Percentiles rank a stretch among this genome's conserved stretches.
Conservation (phyloP, 306 rosid genomes). For the Begonia loranthoides region DNA sequence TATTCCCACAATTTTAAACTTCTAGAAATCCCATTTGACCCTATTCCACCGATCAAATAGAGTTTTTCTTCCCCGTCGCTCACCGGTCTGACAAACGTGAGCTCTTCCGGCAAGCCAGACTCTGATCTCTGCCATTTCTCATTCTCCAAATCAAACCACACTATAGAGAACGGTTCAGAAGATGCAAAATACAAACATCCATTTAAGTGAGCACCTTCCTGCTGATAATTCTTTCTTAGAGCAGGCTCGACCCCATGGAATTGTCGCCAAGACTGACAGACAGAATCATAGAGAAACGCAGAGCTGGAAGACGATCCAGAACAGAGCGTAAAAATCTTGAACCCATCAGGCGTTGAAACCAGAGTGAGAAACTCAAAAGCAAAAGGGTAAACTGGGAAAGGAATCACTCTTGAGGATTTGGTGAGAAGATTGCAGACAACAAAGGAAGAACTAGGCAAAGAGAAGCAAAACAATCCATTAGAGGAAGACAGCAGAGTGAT, state of each 20-base stretch:
- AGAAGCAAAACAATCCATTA: constrained; percentile 63
- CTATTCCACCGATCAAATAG: constrained; percentile 69
- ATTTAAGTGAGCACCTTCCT: constrained; percentile 32
- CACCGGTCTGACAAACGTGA: constrained; percentile 55
- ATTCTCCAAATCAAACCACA: constrained; percentile 43
- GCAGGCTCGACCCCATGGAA: constrained; percentile 28
- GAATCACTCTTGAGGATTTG: constrained; percentile 35
- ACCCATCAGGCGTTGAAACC: constrained; percentile 44
- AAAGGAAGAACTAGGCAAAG: constrained; percentile 29
- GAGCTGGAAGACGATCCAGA: constrained; percentile 24
- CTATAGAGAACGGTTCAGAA: constrained; percentile 53
- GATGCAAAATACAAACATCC: constrained; percentile 52
- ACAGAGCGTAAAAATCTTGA: constrained; percentile 31
- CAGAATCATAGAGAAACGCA: constrained; percentile 40
- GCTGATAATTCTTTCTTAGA: constrained; percentile 31
- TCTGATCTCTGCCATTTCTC: constrained; percentile 39
- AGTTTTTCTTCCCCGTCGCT: constrained; percentile 33
- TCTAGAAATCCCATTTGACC: constrained; percentile 69
- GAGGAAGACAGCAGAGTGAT: constrained; percentile 36
- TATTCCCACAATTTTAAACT: constrained; percentile 61
- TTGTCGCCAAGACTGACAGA: constrained; percentile 28
- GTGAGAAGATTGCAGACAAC: constrained; percentile 51
- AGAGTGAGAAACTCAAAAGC: constrained; percentile 44
- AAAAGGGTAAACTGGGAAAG: constrained; percentile 40
- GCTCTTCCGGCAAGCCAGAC: constrained; percentile 26